Conservation (phyloP, 495 filamentous ascomycete species). For the Hypoxylon cercidicola region DNA sequence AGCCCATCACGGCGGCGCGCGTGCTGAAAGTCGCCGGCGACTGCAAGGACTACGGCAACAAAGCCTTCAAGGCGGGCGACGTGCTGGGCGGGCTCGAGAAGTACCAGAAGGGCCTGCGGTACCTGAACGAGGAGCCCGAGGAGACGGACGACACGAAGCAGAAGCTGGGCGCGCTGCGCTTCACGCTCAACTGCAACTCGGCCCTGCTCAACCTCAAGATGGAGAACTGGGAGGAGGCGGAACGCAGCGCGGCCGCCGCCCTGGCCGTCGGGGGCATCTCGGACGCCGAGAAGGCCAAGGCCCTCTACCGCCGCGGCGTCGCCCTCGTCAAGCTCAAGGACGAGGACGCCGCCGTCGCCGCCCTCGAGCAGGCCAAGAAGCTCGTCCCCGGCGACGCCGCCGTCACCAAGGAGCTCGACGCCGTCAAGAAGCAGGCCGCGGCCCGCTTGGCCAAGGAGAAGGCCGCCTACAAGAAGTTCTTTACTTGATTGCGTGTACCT, state of each 20-base stretch:
- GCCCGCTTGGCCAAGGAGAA: slow-evolving; percentile 86
- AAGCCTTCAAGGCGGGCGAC: slow-evolving; percentile 85
- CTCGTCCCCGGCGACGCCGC: slow-evolving; percentile 80
- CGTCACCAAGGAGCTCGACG: slow-evolving; percentile 75
- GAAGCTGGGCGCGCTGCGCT: slow-evolving; percentile 77
- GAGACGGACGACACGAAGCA: slow-evolving; percentile 66
- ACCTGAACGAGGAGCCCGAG: slow-evolving; percentile 87
- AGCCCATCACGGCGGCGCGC: slow-evolving; percentile 66
- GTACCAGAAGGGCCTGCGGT: slow-evolving; percentile 97
- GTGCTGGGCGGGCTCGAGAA: slow-evolving; percentile 81
- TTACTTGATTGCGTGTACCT: slow-evolving; percentile 51
- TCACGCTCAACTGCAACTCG: slow-evolving; percentile 80
- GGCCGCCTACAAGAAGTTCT: slow-evolving; percentile 89
- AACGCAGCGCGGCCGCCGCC: slow-evolving; percentile 76
- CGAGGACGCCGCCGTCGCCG: slow-evolving; percentile 82
- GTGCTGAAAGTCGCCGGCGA: slow-evolving; percentile 83
- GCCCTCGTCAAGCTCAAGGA: slow-evolving; percentile 81
- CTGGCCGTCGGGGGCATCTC: slow-evolving; percentile 71
- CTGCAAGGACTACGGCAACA: slow-evolving; percentile 92
- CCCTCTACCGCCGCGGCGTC: slow-evolving; percentile 80
- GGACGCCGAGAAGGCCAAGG: slow-evolving; percentile 88
- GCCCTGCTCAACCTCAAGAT: slow-evolving; percentile 86
- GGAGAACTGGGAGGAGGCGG: slow-evolving; percentile 71
- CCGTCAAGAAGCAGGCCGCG: slow-evolving; percentile 77
- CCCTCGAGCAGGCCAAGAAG: slow-evolving; percentile 79